Conservation (phyloP, 257 asterid genomes). For the Linaria vulgaris region DNA sequence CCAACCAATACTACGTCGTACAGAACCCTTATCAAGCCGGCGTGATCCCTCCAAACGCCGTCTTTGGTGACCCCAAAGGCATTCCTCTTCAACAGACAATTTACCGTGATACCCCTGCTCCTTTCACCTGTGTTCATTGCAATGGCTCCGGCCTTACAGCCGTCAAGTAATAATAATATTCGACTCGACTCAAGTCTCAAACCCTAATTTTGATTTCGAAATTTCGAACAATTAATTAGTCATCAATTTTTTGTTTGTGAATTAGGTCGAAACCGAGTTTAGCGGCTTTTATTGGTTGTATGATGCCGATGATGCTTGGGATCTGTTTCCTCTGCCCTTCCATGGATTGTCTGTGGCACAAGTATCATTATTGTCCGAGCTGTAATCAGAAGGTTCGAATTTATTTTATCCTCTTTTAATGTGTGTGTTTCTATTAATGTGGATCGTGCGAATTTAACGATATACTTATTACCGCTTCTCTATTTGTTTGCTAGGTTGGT, state of each 20-base stretch:
- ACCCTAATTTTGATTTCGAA: too few species aligned
- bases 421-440: too few species aligned
- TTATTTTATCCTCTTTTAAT: not conserved
- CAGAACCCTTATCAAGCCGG: conserved; percentile 81
- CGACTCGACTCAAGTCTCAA: too few species aligned
- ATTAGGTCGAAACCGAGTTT: conserved; percentile 78
- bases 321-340: conserved; percentile 85
- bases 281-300: conserved; percentile 88
- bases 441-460: too few species aligned
- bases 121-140: conserved; percentile 72
- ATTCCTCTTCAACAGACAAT: conserved; percentile 86
- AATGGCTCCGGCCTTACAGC: conserved; percentile 74
- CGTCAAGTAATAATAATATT: conserved; percentile 90
- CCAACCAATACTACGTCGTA: conserved; percentile 49
- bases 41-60: conserved; percentile 68
- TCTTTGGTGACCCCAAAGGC: conserved; percentile 86
- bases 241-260: not conserved
- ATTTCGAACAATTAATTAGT: too few species aligned
- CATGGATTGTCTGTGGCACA: conserved; percentile 98
- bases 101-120: conserved; percentile 93
- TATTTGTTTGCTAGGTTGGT: conserved; percentile 61
- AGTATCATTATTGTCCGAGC: conserved; percentile 89
- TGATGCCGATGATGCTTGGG: conserved; percentile 96
- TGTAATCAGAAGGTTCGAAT: conserved; percentile 76
- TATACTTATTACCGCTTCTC: too few species aligned